These are phyloP conservation scores for Pseudisothecium myosuroides DNA, from an alignment of 225 moss, liverwort and hornwort genomes.

Conservation along the genomic window DNA sequence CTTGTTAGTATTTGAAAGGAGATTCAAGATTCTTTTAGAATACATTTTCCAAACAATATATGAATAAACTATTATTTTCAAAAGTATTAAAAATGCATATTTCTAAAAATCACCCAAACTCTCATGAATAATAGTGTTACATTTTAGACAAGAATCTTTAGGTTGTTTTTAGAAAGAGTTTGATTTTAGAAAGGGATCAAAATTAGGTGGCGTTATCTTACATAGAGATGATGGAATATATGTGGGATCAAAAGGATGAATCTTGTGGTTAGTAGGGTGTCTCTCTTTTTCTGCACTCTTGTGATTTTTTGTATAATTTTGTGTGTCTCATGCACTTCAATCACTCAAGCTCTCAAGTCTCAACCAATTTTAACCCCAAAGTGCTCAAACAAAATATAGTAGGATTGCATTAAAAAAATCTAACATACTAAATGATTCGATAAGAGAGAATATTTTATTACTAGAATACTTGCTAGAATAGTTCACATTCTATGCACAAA, in stretches of 20 bases:
- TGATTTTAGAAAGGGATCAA: background rate
- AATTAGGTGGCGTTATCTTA: background rate
- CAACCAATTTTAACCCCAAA: no score
- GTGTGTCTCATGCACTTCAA: no score
- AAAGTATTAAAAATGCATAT: no score
- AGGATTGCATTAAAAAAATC: no score
- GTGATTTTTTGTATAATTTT: no score
- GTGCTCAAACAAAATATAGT: no score
- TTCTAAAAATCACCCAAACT: rapidly evolving
- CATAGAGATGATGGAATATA: background rate
- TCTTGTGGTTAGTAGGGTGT: background rate
- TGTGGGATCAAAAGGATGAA: background rate
- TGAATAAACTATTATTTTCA: background rate
- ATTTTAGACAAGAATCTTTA: background rate
- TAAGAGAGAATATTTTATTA: no score
- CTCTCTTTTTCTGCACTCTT: no score
- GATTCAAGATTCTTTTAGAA: background rate
- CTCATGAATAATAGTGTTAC: background rate
- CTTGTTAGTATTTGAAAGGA: background rate
- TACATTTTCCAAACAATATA: rapidly evolving
- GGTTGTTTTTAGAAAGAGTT: background rate
- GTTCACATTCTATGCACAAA: no score
- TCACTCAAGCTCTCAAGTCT: no score
- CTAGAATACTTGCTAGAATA: no score
- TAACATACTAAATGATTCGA: no score